Percentiles rank a stretch among this genome's conserved stretches.
Evolutionary conservation across 2,329 filamentous ascomycete genomes (phyloP).

Genomic region (Clonostachys byssicola): DNA sequence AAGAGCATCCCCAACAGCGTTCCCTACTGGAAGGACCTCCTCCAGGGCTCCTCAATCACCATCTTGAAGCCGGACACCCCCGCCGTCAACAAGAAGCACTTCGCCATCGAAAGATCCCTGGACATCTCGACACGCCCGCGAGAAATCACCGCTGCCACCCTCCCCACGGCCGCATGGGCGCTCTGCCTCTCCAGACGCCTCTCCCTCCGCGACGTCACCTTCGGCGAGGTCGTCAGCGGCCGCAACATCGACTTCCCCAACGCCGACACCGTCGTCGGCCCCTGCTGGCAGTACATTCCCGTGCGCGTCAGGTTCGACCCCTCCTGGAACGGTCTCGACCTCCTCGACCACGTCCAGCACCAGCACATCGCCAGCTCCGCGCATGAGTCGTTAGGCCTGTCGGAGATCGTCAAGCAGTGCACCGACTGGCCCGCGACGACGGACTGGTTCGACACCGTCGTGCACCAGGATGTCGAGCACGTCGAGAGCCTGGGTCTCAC

Average conservation of each 20-base stretch:
- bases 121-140: conserved; percentile 41
- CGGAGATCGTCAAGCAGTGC: conserved; percentile 45
- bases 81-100: conserved; percentile 28
- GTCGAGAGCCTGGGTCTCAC: conserved; percentile 47
- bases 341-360: conserved; percentile 48
- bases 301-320: conserved; percentile 52
- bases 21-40: conserved; percentile 57
- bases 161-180: conserved; percentile 66
- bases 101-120: conserved; percentile 33
- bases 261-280: conserved; percentile 55
- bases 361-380: conserved; percentile 53
- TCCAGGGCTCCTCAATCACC: conserved; percentile 49
- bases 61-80: conserved; percentile 31
- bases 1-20: conserved; percentile 42
- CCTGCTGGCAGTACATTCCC: conserved; percentile 65
- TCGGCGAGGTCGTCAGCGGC: conserved; percentile 63
- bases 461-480: conserved; percentile 57
- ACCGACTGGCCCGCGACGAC: conserved; percentile 32
- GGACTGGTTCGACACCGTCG: conserved; percentile 49
- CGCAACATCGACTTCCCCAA: conserved; percentile 53
- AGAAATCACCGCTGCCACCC: conserved; percentile 58
- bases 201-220: conserved; percentile 51
- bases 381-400: conserved; percentile 49
- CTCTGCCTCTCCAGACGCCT: conserved; percentile 54
- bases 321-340: conserved; percentile 44